A percentile compares a stretch with the other conserved stretches of the same genome.
Evolutionary conservation across 441 rosid species (phyloP).

Genomic region (Aquilaria agallochum): DNA sequence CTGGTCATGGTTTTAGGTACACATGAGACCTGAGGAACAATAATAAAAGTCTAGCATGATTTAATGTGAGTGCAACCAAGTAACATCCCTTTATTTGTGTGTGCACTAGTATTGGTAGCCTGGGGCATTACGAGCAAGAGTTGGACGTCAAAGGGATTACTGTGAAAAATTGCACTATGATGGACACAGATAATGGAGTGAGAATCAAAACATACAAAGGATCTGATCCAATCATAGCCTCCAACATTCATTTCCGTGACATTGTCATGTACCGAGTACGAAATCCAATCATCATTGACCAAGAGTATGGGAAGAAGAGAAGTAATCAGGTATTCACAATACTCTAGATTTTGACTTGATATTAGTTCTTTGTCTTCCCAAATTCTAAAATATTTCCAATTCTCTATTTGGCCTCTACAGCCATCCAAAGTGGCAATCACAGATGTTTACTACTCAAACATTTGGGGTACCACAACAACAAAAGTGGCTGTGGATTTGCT

Average conservation of each 20-base stretch:
- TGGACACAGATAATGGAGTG: conserved; percentile 41
- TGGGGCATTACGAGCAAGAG: conserved; percentile 46
- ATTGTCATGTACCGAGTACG: conserved; percentile 40
- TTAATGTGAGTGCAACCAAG: too few relatives aligned
- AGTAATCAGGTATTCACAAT: conserved; percentile 10
- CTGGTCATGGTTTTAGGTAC: conserved; percentile 74
- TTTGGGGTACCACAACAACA: conserved; percentile 45
- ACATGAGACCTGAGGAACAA: too few relatives aligned
- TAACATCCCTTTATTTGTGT: background rate
- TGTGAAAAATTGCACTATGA: conserved; percentile 41
- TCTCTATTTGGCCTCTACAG: conserved; percentile 11
- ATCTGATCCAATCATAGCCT: conserved; percentile 31
- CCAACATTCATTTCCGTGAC: conserved; percentile 29
- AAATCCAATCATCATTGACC: conserved; percentile 58
- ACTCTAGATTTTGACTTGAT: too few relatives aligned
- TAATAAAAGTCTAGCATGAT: too few relatives aligned
- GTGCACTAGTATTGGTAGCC: conserved; percentile 47
- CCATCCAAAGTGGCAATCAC: conserved; percentile 50
- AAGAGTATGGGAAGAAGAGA: conserved; percentile 30
- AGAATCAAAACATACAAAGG: conserved; percentile 58
- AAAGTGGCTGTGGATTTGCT: conserved; percentile 32
- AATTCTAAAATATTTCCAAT: background rate
- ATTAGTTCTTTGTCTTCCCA: background rate
- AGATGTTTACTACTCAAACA: conserved; percentile 36
- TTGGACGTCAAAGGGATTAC: conserved; percentile 33